A percentile compares a stretch with the other conserved stretches of the same genome.
Conservation (phyloP, 345 rosid genomes). For the Brassica incana region DNA sequence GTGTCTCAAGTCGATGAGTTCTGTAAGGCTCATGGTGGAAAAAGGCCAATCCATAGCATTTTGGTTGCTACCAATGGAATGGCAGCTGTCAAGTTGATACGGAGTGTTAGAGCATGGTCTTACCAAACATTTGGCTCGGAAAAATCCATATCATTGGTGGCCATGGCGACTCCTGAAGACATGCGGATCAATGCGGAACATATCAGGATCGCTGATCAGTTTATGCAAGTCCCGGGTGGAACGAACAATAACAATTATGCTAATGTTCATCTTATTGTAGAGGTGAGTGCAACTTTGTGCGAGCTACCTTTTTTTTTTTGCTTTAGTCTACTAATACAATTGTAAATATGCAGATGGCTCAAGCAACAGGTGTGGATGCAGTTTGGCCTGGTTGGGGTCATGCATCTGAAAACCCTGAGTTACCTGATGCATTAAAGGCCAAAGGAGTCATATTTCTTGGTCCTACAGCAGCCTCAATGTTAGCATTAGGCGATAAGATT, state of each 20-base stretch:
- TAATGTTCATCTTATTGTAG: constrained; percentile 96
- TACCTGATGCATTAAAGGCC: constrained; percentile 81
- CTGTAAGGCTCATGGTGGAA: constrained; percentile 80
- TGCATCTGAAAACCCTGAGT: constrained; percentile 98
- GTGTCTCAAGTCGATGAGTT: constrained; percentile 72
- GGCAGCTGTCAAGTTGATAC: constrained; percentile 99
- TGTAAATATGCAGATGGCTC: constrained; percentile 72
- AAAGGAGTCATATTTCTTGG: constrained; percentile 96
- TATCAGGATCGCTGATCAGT: constrained; percentile 96
- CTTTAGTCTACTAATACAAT: neutral
- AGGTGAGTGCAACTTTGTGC: constrained; percentile 48
- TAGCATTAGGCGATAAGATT: constrained; percentile 95
- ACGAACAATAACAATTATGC: constrained; percentile 99
- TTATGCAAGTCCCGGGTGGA: constrained; percentile 99
- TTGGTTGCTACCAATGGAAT: constrained; percentile 96
- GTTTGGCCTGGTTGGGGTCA: constrained; percentile 99
- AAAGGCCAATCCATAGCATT: constrained; percentile 84
- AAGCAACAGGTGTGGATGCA: constrained; percentile 93
- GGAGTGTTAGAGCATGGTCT: constrained; percentile 95
- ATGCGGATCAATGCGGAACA: constrained; percentile 99
- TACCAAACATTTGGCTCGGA: constrained; percentile 96
- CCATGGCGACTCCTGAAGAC: constrained; percentile 99
- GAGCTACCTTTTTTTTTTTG: neutral
- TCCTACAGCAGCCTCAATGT: constrained; percentile 88
- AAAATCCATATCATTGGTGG: constrained; percentile 90